Evolutionary conservation across 2,329 filamentous ascomycete species (phyloP).

Genomic region (Coniochaeta sp.): DNA sequence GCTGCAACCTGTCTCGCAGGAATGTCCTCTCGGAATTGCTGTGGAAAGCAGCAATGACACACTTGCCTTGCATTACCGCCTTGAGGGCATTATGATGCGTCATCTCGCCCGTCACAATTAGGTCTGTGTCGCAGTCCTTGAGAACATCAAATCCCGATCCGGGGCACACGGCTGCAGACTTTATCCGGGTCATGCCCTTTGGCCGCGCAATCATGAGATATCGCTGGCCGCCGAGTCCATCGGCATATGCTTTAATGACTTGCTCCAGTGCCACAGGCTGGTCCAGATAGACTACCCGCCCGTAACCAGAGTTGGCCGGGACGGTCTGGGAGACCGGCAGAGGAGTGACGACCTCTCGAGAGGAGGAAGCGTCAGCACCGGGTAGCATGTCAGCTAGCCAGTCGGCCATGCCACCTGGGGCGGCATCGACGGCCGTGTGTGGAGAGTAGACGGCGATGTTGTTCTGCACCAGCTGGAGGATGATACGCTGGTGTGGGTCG

Average conservation of each 20-base stretch:
- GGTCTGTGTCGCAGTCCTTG: slow-evolving; percentile 60
- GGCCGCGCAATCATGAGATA: slow-evolving; percentile 29
- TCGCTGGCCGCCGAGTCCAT: slow-evolving; percentile 59
- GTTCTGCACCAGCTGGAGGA: slow-evolving; percentile 73
- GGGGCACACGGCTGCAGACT: slow-evolving; percentile 78
- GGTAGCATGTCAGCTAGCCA: slow-evolving; percentile 88
- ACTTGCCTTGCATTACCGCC: slow-evolving; percentile 75
- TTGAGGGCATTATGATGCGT: slow-evolving; percentile 86
- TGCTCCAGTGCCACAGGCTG: slow-evolving; percentile 28
- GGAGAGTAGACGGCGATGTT: slow-evolving; percentile 95
- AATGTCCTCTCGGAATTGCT: slow-evolving; percentile 89
- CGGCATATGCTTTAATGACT: slow-evolving; percentile 49
- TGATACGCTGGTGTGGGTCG: slow-evolving; percentile 79
- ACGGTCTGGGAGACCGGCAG: slow-evolving; percentile 34
- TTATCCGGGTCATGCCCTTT: slow-evolving; percentile 14
- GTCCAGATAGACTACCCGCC: slow-evolving; percentile 37
- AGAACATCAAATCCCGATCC: slow-evolving; percentile 79
- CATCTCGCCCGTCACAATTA: slow-evolving; percentile 88
- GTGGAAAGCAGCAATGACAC: slow-evolving; percentile 81
- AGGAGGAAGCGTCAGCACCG: slow-evolving; percentile 32
- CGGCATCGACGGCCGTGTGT: slow-evolving; percentile 90
- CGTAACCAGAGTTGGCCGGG: slow-evolving; percentile 37
- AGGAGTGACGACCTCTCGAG: slow-evolving; percentile 32
- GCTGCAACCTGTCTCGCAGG: slow-evolving; percentile 61
- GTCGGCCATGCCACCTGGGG: slow-evolving; percentile 77